Percentiles rank a stretch among this genome's conserved stretches.
These are phyloP conservation scores for Chaetomidium leptoderma DNA, from an alignment of 495 filamentous ascomycete genomes.

Conservation along the genomic window DNA sequence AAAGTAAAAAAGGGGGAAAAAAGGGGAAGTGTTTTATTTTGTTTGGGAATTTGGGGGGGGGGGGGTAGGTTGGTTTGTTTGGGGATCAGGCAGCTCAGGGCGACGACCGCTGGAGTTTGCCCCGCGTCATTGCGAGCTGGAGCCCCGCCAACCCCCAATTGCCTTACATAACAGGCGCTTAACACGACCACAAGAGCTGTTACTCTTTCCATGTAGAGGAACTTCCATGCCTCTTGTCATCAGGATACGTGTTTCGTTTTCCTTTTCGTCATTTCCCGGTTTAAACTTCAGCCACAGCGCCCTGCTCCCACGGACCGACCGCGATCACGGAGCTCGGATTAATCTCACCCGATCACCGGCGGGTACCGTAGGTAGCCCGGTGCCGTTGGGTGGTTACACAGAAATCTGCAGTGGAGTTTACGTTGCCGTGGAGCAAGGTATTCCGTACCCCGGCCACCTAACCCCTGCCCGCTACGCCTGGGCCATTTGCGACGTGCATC, in stretches of 20 bases:
- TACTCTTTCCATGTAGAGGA: too few species aligned
- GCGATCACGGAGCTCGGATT: neutral
- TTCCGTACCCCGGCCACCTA: too few species aligned
- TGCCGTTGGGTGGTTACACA: too few species aligned
- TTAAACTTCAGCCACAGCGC: too few species aligned
- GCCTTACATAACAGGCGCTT: constrained; percentile 7
- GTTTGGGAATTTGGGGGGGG: neutral
- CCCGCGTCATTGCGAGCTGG: constrained; percentile 10
- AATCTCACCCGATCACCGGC: neutral
- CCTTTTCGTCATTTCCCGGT: too few species aligned
- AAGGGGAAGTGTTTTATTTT: neutral
- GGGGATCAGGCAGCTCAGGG: constrained; percentile 25
- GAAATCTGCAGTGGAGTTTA: too few species aligned
- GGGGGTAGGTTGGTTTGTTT: neutral
- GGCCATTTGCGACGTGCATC: neutral
- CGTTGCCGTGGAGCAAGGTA: too few species aligned
- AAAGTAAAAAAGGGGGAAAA: neutral
- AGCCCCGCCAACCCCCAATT: constrained; percentile 11
- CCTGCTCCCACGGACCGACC: too few species aligned
- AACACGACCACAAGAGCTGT: too few species aligned
- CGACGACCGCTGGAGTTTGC: constrained; percentile 7
- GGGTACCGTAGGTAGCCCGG: too few species aligned
- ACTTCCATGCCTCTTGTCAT: too few species aligned
- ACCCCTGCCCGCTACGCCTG: neutral
- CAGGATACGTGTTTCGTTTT: too few species aligned